Base-by-base conservation (phyloP, 495 filamentous ascomycete species). In the Xanthoparmelia taractica region DNA sequence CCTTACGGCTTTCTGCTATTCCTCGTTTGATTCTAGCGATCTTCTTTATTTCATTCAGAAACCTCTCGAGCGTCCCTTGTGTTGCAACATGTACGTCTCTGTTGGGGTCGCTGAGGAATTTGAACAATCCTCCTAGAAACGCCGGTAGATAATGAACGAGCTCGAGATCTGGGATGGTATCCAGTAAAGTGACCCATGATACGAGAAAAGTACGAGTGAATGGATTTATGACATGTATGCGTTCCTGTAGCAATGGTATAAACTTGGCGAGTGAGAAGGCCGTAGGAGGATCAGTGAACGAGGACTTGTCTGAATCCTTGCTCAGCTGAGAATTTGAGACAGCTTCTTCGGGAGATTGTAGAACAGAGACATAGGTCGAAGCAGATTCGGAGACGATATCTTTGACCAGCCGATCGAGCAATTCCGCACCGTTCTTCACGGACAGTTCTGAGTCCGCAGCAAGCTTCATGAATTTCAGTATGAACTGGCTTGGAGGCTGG, bases 311-410 rank as follows among this genome's bases (percentile, higher is more conserved):
- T 29, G 72, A 77, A 6, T 80, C 77, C 48, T 83, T 80, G 62
- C 79, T 81, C 43, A 77, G 75, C 43, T 71, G 73, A 34, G 78
- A 73, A 56, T 81, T 82, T 31, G 77, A 70, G 25, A 68, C 68
- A 10, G 76, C 73, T 58, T 77, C 73, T 17, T 82, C 75, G 27
- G 74, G 69, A 12, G 71, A 69, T 59, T 94, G 86, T 55, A 99
- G 76, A 2, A 97, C 80, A 0, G 93, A 97, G 18, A 97, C 86
- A 73, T 97, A 97, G 10, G 92, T 93, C 36, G 95, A 88, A 8
- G 95, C 95, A 7, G 92, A 96, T 74, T 99, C 95, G 2, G 93
- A 88, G 7, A 97, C 93, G 57, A 99, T 99, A 69, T 99, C 95
- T 73, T 99, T 99, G 63, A 99, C 86, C 27, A 99, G 79, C 20